phyloP scores from a whole-genome alignment of 306 rosid genomes.

The Prosopis cineraria region DNA sequence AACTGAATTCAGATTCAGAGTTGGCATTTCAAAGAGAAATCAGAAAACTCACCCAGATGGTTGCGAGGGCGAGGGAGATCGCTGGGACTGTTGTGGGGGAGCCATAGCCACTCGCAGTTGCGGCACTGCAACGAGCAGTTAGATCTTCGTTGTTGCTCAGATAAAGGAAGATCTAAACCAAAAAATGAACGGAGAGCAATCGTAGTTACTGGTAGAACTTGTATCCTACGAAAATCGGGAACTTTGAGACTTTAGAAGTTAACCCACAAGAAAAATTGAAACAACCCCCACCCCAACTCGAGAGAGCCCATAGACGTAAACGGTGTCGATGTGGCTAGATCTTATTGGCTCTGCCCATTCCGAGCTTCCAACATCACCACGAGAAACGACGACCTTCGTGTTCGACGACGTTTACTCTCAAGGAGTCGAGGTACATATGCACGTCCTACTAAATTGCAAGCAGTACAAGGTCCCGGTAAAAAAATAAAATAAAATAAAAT shows the following conservation, averaged over 20 bases:
- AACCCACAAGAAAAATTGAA: not conserved
- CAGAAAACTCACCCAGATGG: conserved; percentile 80
- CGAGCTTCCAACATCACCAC: not conserved
- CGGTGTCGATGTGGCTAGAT: conserved; percentile 48
- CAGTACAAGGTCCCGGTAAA: not conserved
- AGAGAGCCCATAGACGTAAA: conserved; percentile 37
- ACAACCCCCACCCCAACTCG: too few species aligned
- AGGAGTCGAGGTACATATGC: not conserved
- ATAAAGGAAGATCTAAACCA: conserved; percentile 43
- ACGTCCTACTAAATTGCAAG: not conserved
- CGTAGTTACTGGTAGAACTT: conserved; percentile 26
- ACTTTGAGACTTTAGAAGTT: not conserved
- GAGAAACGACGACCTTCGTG: not conserved
- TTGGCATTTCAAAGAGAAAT: conserved; percentile 26
- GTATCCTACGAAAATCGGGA: not conserved
- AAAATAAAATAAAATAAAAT: too few species aligned
- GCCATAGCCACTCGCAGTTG: conserved; percentile 67
- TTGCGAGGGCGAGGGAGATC: conserved; percentile 94
- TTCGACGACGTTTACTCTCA: not conserved
- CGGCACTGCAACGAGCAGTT: not conserved
- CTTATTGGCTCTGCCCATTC: conserved; percentile 20
- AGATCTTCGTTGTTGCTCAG: conserved; percentile 32
- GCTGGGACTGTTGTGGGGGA: conserved; percentile 82
- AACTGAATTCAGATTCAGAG: not conserved
- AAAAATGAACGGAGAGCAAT: conserved; percentile 19